Conservation (phyloP, 2,329 filamentous ascomycete species). For the Colletotrichum sidae region DNA sequence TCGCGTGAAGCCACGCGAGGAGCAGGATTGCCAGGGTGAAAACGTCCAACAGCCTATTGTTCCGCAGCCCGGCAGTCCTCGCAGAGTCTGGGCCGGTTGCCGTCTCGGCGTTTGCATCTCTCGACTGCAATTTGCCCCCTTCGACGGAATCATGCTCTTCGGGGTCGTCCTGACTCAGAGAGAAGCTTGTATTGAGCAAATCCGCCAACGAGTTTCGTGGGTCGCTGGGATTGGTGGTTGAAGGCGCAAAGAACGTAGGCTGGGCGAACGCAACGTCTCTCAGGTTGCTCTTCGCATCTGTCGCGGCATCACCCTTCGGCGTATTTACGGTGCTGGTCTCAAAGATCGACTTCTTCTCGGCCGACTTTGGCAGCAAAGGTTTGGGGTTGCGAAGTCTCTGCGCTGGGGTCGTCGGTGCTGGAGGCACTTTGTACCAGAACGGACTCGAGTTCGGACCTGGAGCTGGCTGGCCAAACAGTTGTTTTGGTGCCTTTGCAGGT, state of each 20-base stretch:
- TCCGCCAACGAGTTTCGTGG: conserved; percentile 58
- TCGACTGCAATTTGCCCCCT: not conserved
- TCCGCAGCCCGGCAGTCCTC: conserved; percentile 27
- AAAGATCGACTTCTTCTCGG: conserved; percentile 61
- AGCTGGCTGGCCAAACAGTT: conserved; percentile 59
- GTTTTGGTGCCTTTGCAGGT: conserved; percentile 51
- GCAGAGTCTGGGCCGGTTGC: conserved; percentile 4
- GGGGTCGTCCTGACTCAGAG: conserved; percentile 47
- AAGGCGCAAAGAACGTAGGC: conserved; percentile 69
- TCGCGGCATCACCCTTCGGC: not conserved
- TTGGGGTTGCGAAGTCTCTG: conserved; percentile 71
- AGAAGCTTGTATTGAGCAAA: conserved; percentile 58
- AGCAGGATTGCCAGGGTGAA: conserved; percentile 35
- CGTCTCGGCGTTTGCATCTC: conserved; percentile 5
- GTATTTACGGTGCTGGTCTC: conserved; percentile 51
- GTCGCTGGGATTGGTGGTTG: conserved; percentile 47
- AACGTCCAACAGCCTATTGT: conserved; percentile 34
- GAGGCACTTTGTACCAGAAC: conserved; percentile 78
- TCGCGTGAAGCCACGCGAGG: conserved; percentile 34
- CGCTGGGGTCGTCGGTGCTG: conserved; percentile 75
- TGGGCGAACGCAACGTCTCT: conserved; percentile 63
- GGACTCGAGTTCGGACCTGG: conserved; percentile 59
- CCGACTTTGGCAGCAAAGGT: conserved; percentile 61
- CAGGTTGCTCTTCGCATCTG: conserved; percentile 27
- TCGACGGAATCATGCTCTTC: conserved; percentile 41